phyloP scores from a whole-genome alignment of 2,329 filamentous ascomycete genomes.

The Penicillium sp. region DNA sequence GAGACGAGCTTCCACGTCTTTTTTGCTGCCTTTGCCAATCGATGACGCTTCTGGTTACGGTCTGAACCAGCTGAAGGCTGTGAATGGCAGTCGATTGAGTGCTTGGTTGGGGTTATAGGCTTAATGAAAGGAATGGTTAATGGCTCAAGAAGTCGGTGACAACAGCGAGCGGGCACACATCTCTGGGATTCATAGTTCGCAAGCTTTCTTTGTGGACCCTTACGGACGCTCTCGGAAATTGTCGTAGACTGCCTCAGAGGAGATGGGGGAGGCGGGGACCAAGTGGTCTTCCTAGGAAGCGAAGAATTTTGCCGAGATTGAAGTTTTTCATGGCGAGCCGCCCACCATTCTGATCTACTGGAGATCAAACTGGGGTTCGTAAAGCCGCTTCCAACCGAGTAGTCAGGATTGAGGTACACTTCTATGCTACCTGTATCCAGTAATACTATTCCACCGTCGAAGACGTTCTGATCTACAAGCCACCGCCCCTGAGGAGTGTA shows the following conservation, averaged over 20 bases:
- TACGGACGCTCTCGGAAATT: background rate
- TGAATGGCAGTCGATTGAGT: background rate
- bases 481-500: slow-evolving; percentile 30
- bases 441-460: background rate
- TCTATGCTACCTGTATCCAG: slow-evolving; percentile 15
- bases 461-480: slow-evolving; percentile 7
- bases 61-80: background rate
- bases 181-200: background rate
- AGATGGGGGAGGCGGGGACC: background rate
- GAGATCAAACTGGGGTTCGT: slow-evolving; percentile 1
- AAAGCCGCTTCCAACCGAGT: slow-evolving; percentile 21
- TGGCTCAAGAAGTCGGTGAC: background rate
- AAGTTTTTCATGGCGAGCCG: background rate
- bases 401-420: background rate
- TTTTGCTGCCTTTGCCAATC: background rate
- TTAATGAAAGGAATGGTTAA: background rate
- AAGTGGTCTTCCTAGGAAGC: background rate
- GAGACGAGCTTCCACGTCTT: background rate
- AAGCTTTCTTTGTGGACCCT: too few relatives aligned
- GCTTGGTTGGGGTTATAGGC: background rate
- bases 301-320: background rate
- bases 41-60: background rate
- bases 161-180: background rate
- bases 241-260: background rate
- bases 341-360: background rate